phyloP scores from a whole-genome alignment of 805 yeast genomes.

The Lachancea kluyveri region DNA sequence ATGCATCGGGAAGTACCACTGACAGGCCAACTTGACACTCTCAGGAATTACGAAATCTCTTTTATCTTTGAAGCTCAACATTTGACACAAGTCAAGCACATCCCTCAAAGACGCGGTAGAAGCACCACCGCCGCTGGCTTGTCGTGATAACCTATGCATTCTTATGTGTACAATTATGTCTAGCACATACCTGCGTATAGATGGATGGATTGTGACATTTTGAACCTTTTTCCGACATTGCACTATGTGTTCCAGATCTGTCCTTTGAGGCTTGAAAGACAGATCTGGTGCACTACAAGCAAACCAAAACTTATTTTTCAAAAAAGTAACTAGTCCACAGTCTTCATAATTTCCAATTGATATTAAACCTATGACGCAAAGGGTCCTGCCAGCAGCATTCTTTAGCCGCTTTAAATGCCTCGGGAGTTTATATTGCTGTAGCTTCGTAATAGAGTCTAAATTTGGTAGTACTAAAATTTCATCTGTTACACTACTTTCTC shows the following conservation, averaged over 20 bases:
- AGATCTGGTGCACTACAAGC: slow-evolving; percentile 16
- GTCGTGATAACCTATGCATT: slow-evolving; percentile 46
- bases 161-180: slow-evolving; percentile 52
- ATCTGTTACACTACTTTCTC: not conserved
- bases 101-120: slow-evolving; percentile 43
- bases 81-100: slow-evolving; percentile 34
- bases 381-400: slow-evolving; percentile 5
- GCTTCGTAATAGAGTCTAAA: slow-evolving; percentile 3
- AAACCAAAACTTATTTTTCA: slow-evolving; percentile 39
- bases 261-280: not conserved
- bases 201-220: slow-evolving; percentile 38
- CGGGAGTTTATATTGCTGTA: slow-evolving; percentile 6
- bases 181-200: slow-evolving; percentile 48
- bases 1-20: slow-evolving; percentile 44
- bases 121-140: slow-evolving; percentile 40
- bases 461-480: slow-evolving; percentile 5
- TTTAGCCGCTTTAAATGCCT: slow-evolving; percentile 5
- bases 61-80: slow-evolving; percentile 35
- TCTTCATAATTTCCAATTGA: no score
- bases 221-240: no score
- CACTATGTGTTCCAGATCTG: not conserved
- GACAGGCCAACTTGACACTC: slow-evolving; percentile 43
- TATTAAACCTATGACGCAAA: no score
- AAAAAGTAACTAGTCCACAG: slow-evolving; percentile 10
- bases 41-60: slow-evolving; percentile 45